Percentiles rank a stretch among this genome's conserved stretches.
Evolutionary conservation across 1,284 basidiomycete species (phyloP).

Genomic region (Fereydounia khargensis): DNA sequence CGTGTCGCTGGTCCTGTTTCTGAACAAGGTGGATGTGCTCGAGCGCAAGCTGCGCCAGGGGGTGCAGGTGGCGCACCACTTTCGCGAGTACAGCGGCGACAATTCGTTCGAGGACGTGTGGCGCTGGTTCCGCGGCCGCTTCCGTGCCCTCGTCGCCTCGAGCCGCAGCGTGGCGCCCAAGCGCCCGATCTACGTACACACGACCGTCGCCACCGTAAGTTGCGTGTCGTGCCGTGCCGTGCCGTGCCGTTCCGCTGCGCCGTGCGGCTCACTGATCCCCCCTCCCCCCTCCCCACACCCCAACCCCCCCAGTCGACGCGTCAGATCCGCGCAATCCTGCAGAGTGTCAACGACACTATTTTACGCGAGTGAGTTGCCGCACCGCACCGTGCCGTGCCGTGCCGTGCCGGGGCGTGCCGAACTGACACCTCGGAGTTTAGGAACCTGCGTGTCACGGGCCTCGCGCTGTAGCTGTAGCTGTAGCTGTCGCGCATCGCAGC

Average conservation of each 20-base stretch:
- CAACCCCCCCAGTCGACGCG: constrained; percentile 5
- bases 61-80: constrained; percentile 8
- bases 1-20: constrained; percentile 35
- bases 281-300: too few species aligned
- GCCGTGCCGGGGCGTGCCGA: too few species aligned
- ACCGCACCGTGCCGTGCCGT: background rate
- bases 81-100: constrained; percentile 23
- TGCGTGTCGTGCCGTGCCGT: too few species aligned
- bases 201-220: constrained; percentile 29
- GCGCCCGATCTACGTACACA: constrained; percentile 39
- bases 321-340: constrained; percentile 36
- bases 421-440: background rate
- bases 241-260: too few species aligned
- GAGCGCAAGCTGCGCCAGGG: constrained; percentile 20
- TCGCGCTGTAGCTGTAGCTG: background rate
- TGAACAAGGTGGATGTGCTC: constrained; percentile 46
- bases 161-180: background rate
- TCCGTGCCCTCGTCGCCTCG: constrained; percentile 4
- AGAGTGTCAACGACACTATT: constrained; percentile 37
- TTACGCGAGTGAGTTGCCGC: constrained; percentile 9
- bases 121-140: constrained; percentile 30
- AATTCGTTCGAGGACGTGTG: constrained; percentile 39
- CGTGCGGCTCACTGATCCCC: too few species aligned
- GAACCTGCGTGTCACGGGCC: background rate
- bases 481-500: too few species aligned